Conservation (phyloP, 495 filamentous ascomycete species). For the Pseudevernia furfuracea region DNA sequence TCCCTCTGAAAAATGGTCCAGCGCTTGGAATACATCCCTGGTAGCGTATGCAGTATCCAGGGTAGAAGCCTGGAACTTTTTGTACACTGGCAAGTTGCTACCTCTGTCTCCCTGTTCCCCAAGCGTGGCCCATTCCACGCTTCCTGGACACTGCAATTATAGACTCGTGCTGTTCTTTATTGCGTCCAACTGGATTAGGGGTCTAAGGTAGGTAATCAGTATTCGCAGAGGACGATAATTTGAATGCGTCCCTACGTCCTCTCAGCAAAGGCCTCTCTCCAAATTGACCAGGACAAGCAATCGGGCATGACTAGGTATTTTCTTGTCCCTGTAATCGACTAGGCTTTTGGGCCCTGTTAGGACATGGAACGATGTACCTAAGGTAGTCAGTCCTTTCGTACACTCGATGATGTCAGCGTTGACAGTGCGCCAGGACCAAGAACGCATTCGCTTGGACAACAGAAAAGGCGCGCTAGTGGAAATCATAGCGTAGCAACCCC, state of each 20-base stretch:
- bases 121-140: background rate
- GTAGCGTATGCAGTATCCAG: too few relatives aligned
- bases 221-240: too few relatives aligned
- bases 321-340: background rate
- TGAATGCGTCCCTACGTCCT: background rate
- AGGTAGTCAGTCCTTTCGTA: background rate
- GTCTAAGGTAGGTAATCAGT: too few relatives aligned
- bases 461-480: background rate
- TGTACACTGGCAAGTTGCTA: too few relatives aligned
- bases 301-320: background rate
- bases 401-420: background rate
- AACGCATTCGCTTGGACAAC: background rate
- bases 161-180: background rate
- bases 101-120: too few relatives aligned
- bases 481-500: background rate
- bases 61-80: too few relatives aligned
- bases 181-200: too few relatives aligned
- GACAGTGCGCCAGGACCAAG: background rate
- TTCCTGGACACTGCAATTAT: background rate
- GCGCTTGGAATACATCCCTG: too few relatives aligned
- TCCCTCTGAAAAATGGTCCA: too few relatives aligned
- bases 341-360: background rate
- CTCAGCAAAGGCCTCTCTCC: conserved; percentile 1
- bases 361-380: background rate
- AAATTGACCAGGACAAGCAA: background rate